Evolutionary conservation across 2,329 filamentous ascomycete species (phyloP).

Genomic region (Paecilomyces sp.): DNA sequence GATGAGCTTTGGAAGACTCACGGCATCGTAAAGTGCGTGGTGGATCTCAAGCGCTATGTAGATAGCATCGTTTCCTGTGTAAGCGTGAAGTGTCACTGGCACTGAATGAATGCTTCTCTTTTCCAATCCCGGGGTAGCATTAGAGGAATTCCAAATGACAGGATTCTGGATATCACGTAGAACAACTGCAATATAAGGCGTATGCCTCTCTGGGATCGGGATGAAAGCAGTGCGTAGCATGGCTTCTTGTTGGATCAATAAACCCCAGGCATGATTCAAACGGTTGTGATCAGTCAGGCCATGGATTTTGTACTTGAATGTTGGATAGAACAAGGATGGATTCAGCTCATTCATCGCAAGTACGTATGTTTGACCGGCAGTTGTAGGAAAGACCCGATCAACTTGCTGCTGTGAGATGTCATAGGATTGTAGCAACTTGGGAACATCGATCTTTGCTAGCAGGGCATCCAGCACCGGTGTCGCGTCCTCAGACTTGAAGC

Average conservation of each 20-base stretch:
- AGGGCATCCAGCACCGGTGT: conserved; percentile 16
- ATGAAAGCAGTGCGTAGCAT: conserved; percentile 65
- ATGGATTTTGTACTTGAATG: conserved; percentile 43
- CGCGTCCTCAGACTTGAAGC: conserved; percentile 11
- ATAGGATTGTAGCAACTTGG: conserved; percentile 29
- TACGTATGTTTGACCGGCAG: conserved; percentile 76
- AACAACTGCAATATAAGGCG: conserved; percentile 60
- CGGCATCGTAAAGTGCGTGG: conserved; percentile 81
- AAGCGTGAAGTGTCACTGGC: conserved; percentile 29
- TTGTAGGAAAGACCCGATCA: conserved; percentile 56
- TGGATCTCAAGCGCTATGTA: conserved; percentile 57
- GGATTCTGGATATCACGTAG: conserved; percentile 33
- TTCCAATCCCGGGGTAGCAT: conserved; percentile 5
- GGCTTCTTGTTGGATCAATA: conserved; percentile 48
- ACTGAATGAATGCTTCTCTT: conserved; percentile 11
- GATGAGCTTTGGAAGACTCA: conserved; percentile 64
- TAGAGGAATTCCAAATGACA: conserved; percentile 22
- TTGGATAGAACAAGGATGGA: conserved; percentile 65
- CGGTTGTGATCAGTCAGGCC: conserved; percentile 10
- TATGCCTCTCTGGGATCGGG: conserved; percentile 37
- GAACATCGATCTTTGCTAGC: conserved; percentile 31
- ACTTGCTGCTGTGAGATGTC: conserved; percentile 35
- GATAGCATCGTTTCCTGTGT: conserved; percentile 22
- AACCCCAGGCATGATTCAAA: conserved; percentile 56
- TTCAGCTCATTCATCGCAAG: conserved; percentile 59